Evolutionary conservation across 176 grass and related monocot species (phyloP).

Genomic region (Oryza australiensis): DNA sequence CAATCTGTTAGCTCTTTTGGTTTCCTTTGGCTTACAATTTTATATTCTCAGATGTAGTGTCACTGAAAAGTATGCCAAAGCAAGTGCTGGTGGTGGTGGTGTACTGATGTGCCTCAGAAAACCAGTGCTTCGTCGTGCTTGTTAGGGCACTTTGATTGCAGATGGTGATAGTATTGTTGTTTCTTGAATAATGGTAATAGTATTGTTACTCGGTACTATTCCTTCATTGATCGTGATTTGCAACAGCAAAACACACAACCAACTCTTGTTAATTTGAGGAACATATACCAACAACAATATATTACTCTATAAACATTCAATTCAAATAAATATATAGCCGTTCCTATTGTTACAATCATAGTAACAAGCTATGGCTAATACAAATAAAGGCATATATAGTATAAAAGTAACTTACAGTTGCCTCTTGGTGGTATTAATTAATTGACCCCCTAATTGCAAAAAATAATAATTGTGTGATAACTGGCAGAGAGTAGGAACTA

Average conservation of each 20-base stretch:
- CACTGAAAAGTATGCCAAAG: not conserved
- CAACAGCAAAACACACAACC: conserved; percentile 20
- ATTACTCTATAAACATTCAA: conserved; percentile 13
- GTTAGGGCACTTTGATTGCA: not conserved
- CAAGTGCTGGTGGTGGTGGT: not conserved
- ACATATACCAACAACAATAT: not conserved
- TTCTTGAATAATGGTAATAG: not conserved
- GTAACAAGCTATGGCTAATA: conserved; percentile 13
- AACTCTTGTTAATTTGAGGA: not conserved
- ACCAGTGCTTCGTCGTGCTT: not conserved
- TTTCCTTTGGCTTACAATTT: not conserved
- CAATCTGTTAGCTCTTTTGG: too few species aligned
- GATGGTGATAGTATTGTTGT: not conserved
- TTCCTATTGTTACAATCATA: conserved; percentile 18
- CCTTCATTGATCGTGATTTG: not conserved
- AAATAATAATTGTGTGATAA: conserved; percentile 30
- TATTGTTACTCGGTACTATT: not conserved
- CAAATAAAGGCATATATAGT: conserved; percentile 12
- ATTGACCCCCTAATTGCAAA: conserved; percentile 19
- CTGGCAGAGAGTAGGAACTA: conserved; percentile 12
- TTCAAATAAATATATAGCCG: conserved; percentile 30
- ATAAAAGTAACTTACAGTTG: conserved; percentile 34
- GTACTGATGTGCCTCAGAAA: not conserved
- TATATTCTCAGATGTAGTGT: not conserved
- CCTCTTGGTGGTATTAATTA: conserved; percentile 36